A percentile compares a stretch with the other conserved stretches of the same genome.
Evolutionary conservation across 208 protist species (phyloP).

Genomic region (Strigomonas oncopelti): DNA sequence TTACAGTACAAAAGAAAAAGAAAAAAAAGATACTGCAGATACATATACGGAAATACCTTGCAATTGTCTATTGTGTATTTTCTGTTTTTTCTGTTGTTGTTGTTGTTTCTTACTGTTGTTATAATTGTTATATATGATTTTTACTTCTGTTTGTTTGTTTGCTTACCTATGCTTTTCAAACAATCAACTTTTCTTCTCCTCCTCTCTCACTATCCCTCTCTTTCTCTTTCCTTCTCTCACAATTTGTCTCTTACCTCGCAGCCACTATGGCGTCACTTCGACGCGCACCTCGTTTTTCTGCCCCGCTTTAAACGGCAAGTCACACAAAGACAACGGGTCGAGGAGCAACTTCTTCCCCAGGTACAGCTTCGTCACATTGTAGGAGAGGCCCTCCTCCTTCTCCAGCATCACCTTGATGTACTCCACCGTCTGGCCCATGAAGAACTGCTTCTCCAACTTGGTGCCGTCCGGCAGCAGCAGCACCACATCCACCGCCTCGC

Average conservation of each 20-base stretch:
- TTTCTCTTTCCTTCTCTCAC: conserved; percentile 1
- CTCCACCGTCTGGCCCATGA: conserved; percentile 80
- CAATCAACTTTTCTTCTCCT: background rate
- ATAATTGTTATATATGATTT: too few species aligned
- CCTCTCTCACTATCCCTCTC: conserved; percentile 11
- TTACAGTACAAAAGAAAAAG: background rate
- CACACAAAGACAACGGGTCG: conserved; percentile 79
- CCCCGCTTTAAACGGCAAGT: conserved; percentile 60
- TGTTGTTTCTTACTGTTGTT: too few species aligned
- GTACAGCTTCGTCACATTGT: conserved; percentile 65
- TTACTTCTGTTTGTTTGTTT: background rate
- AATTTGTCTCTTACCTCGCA: too few species aligned
- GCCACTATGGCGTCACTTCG: conserved; percentile 15
- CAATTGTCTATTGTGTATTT: too few species aligned
- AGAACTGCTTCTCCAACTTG: conserved; percentile 34
- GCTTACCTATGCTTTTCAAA: conserved; percentile 9
- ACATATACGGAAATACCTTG: too few species aligned
- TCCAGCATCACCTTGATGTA: conserved; percentile 73
- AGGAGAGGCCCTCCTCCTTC: conserved; percentile 51
- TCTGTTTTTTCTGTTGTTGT: too few species aligned
- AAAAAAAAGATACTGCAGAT: background rate
- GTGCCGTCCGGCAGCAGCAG: conserved; percentile 44
- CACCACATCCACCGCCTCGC: conserved; percentile 34
- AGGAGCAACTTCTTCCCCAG: conserved; percentile 54
- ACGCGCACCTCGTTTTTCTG: conserved; percentile 54